These are phyloP conservation scores for Avena eriantha DNA, from an alignment of 176 grass and related monocot genomes.

Conservation along the genomic window DNA sequence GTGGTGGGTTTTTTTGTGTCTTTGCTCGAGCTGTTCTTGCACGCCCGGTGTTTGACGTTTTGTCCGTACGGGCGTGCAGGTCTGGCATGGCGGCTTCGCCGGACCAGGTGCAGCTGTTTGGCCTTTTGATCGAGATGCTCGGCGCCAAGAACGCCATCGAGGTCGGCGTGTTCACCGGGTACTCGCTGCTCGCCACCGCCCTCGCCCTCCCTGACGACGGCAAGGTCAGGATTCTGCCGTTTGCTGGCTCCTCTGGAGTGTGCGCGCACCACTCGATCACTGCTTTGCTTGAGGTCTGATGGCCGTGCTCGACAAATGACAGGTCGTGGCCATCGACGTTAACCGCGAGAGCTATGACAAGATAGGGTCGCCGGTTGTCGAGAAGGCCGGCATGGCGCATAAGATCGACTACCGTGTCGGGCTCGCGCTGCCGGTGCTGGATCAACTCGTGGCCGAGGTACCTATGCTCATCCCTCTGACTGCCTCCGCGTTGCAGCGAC, in stretches of 20 bases:
- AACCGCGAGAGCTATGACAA: conserved; percentile 58
- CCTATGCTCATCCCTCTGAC: too few species aligned
- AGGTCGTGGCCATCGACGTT: conserved; percentile 73
- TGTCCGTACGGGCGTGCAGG: conserved; percentile 16
- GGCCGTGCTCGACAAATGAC: neutral
- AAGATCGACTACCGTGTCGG: conserved; percentile 75
- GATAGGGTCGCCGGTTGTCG: conserved; percentile 61
- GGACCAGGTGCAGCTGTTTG: conserved; percentile 69
- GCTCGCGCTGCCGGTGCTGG: conserved; percentile 52
- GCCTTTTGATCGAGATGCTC: conserved; percentile 64
- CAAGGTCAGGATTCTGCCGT: conserved; percentile 32
- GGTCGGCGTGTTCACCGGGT: conserved; percentile 79
- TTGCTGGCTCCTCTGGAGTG: neutral
- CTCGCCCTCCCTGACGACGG: conserved; percentile 62
- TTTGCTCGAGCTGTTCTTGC: neutral
- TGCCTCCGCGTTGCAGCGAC: too few species aligned
- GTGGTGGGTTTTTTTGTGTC: neutral
- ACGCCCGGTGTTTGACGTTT: conserved; percentile 23
- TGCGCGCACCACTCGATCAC: accelerated
- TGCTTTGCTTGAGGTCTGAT: neutral
- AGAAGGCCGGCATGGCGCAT: conserved; percentile 75
- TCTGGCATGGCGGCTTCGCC: conserved; percentile 57
- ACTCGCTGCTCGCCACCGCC: conserved; percentile 74
- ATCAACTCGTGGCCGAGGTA: conserved; percentile 52
- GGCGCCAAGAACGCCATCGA: conserved; percentile 69